Base-by-base conservation (phyloP, 257 asterid genomes). In the Paulownia fortunei region DNA sequence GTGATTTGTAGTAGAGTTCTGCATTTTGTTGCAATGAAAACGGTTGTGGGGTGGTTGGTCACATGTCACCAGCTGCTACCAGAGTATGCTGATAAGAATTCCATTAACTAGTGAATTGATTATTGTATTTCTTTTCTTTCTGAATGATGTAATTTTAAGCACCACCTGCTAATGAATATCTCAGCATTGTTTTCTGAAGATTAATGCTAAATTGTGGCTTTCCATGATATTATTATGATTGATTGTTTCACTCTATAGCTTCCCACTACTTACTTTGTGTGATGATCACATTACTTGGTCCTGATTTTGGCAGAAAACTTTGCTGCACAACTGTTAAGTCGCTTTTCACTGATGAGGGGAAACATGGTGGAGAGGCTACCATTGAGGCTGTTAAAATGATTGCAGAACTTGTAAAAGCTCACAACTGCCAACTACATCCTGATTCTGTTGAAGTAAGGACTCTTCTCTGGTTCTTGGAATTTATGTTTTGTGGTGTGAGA, bases 351-450 rank as follows among this genome's bases (percentile, higher is more conserved):
- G 86, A 92, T 49, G 95, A 92, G 80, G 98, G 97, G 76, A 96
- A 96, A 87, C 99, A 96, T 85, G 97, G 97, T 1, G 97, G 99
- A 51, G 99, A 93, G 89, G 97, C 76, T 78, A 96, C 98, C 23
- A 89, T 93, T 73, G 99, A 93, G 90, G 97, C 97, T 78, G 97
- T 92, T 78, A 88, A 77, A 79, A 63, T 85, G 91, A 92, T 96
- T 46, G 98, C 97, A 15, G 97, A 92, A 16, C 90, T 89, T 59
- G 98, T 96, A 59, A 96, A 96, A 87, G 83, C 83, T 82, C 73
- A 83, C 78, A 81, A 88, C 86, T 93, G 99, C 84, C 92, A 84
- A 73, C 77, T 93, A 41, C 97, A 96, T 86, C 97, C 99, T 81
- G 99, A 93, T 86, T 92, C 92, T 67, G 76, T 96, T 77, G 97